Percentiles rank a stretch among this genome's conserved stretches.
Evolutionary conservation across 1,284 basidiomycete genomes (phyloP).

Genomic region (Microbotryum intermedium): DNA sequence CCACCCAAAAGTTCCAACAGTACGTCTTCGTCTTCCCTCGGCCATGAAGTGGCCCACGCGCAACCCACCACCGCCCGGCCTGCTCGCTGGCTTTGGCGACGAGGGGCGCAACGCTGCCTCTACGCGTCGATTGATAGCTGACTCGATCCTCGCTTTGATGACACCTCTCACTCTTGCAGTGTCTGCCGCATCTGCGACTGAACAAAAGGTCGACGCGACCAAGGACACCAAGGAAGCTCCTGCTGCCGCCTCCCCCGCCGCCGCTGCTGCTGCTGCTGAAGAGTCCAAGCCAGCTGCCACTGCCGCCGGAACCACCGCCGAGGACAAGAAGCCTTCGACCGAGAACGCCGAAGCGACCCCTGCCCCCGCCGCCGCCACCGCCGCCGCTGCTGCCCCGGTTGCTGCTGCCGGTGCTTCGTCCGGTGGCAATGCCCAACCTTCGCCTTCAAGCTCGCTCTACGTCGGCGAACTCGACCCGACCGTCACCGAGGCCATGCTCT

Average conservation of each 20-base stretch:
- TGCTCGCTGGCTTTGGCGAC: too few species aligned
- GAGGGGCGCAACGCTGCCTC: too few species aligned
- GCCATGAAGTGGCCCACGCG: too few species aligned
- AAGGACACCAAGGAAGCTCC: too few species aligned
- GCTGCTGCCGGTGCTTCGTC: slow-evolving; percentile 17
- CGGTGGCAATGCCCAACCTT: slow-evolving; percentile 19
- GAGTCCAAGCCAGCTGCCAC: not conserved
- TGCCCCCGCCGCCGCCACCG: slow-evolving; percentile 31
- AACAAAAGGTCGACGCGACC: not conserved
- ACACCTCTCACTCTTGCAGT: not conserved
- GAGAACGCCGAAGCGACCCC: slow-evolving; percentile 7
- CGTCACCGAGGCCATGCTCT: slow-evolving; percentile 98
- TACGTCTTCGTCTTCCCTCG: too few species aligned
- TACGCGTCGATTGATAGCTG: too few species aligned
- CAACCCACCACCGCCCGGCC: too few species aligned
- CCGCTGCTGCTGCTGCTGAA: too few species aligned
- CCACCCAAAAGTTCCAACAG: too few species aligned
- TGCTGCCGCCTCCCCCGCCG: too few species aligned
- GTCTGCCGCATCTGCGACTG: not conserved
- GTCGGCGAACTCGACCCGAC: slow-evolving; percentile 97
- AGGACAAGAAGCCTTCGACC: slow-evolving; percentile 7
- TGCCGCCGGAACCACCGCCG: not conserved
- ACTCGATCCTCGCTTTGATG: too few species aligned
- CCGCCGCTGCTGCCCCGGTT: slow-evolving; percentile 22
- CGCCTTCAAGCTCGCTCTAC: slow-evolving; percentile 70